A percentile compares a stretch with the other conserved stretches of the same genome.
These are phyloP conservation scores for Starmerella bombi DNA, from an alignment of 805 yeast genomes.

Conservation along the genomic window DNA sequence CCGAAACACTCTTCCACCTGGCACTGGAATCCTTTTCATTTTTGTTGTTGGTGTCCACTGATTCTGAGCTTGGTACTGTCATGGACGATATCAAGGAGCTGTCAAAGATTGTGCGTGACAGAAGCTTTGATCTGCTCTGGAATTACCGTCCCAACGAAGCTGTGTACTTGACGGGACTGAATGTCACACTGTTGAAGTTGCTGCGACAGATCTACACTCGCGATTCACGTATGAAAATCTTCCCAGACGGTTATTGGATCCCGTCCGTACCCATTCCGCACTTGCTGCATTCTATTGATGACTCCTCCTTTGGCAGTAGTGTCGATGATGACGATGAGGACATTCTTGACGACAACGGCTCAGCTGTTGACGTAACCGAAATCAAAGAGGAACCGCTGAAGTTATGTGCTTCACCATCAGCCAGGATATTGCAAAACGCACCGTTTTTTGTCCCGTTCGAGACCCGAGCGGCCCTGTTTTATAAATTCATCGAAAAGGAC, in stretches of 20 bases:
- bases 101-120: conserved; percentile 36
- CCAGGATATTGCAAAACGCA: conserved; percentile 43
- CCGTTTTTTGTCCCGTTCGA: conserved; percentile 76
- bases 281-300: conserved; percentile 2
- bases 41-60: conserved; percentile 54
- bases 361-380: background rate
- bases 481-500: conserved; percentile 29
- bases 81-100: conserved; percentile 32
- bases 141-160: conserved; percentile 16
- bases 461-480: conserved; percentile 61
- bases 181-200: conserved; percentile 36
- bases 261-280: conserved; percentile 3
- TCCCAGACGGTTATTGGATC: conserved; percentile 45
- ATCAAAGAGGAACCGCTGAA: background rate
- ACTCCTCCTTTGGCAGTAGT: background rate
- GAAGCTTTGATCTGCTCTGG: conserved; percentile 41
- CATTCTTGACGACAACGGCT: conserved; percentile 14
- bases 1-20: conserved; percentile 30
- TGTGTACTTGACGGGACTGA: conserved; percentile 13
- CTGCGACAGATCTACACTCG: conserved; percentile 53
- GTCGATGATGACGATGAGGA: conserved; percentile 19
- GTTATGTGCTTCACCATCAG: conserved; percentile 18
- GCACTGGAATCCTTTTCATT: conserved; percentile 53
- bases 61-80: conserved; percentile 41
- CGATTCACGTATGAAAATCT: conserved; percentile 46